Conservation (phyloP, 148 eudicot genomes). For the Dysphania ambrosioides region DNA sequence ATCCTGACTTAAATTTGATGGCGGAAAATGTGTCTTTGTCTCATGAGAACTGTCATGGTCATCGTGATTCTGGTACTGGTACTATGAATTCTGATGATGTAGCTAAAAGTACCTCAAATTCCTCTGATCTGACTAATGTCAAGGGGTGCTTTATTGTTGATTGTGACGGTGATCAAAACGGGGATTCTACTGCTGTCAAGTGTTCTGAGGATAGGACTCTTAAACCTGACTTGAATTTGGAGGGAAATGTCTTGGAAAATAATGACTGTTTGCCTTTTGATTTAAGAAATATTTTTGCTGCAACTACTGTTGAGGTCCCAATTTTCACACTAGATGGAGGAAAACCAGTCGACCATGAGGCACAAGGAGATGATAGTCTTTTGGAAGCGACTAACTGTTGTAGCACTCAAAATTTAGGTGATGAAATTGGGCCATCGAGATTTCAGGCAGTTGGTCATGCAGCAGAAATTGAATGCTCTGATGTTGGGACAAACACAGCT, state of each 20-base stretch:
- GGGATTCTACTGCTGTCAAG: background rate
- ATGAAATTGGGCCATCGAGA: background rate
- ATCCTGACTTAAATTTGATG: conserved; percentile 21
- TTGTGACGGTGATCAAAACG: conserved; percentile 18
- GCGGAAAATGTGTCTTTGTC: conserved; percentile 16
- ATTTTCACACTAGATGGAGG: too few relatives aligned
- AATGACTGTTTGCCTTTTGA: conserved; percentile 10
- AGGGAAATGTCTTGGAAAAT: conserved; percentile 7
- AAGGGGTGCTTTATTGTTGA: conserved; percentile 7
- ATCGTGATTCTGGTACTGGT: background rate
- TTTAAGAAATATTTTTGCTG: too few relatives aligned
- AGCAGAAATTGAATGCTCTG: background rate
- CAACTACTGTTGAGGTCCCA: too few relatives aligned
- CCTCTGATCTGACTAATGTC: conserved; percentile 7
- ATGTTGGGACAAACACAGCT: background rate
- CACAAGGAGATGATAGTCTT: background rate
- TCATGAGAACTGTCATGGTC: background rate
- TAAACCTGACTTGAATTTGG: conserved; percentile 17
- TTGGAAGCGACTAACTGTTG: conserved; percentile 1
- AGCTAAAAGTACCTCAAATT: conserved; percentile 10
- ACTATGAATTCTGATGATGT: background rate
- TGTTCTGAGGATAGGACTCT: conserved; percentile 16
- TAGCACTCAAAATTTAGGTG: background rate
- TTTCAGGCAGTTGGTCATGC: background rate
- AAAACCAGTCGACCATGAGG: too few relatives aligned